Conservation (phyloP, 23 red algal genomes). For the Gracilaria gracilis region DNA sequence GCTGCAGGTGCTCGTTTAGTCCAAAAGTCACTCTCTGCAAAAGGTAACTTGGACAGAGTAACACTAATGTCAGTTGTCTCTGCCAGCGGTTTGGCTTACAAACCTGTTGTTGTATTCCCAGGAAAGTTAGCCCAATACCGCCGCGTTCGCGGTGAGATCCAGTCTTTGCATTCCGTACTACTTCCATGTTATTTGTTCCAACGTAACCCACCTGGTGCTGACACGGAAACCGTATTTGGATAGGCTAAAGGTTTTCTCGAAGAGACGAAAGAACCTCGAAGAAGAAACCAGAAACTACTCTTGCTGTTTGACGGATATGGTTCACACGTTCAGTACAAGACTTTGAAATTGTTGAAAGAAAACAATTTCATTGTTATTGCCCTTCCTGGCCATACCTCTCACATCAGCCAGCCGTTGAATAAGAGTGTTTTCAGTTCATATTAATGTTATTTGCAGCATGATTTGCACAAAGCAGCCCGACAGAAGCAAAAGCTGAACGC, state of each 20-base stretch:
- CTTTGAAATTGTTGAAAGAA: no score
- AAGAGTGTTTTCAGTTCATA: no score
- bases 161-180: slow-evolving; percentile 1
- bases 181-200: no score
- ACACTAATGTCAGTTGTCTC: slow-evolving; percentile 13
- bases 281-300: neutral
- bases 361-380: no score
- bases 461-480: no score
- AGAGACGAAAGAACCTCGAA: slow-evolving; percentile 28
- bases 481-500: no score
- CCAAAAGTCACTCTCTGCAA: neutral
- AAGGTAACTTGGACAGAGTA: slow-evolving; percentile 38
- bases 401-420: no score
- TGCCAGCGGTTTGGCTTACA: slow-evolving; percentile 31
- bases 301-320: slow-evolving; percentile 41
- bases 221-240: slow-evolving; percentile 11
- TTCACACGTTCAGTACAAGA: no score
- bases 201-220: slow-evolving; percentile 19
- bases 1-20: neutral
- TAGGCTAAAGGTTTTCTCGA: slow-evolving; percentile 10
- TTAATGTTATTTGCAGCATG: no score
- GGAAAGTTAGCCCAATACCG: slow-evolving; percentile 3
- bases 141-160: neutral
- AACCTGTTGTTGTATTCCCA: slow-evolving; percentile 39
- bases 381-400: no score